phyloP scores from a whole-genome alignment of 1,284 basidiomycete species.

The Microbotryomycetes sp. region DNA sequence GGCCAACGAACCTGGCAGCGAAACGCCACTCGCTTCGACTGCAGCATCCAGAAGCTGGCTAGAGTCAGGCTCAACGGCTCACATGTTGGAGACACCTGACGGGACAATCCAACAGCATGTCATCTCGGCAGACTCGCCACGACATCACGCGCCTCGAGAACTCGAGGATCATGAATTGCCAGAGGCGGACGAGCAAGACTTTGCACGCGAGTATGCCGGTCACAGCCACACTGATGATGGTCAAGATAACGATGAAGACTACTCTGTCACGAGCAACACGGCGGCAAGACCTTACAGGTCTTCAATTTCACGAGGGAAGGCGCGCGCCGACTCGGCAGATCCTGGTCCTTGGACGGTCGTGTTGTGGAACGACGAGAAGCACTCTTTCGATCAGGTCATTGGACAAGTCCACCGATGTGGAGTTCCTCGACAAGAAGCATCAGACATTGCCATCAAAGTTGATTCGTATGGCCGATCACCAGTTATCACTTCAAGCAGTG shows the following conservation, averaged over 20 bases:
- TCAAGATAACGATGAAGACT: not conserved
- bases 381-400: constrained; percentile 84
- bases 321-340: constrained; percentile 32
- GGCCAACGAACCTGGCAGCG: not conserved
- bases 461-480: constrained; percentile 74
- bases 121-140: not conserved
- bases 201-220: too few relatives aligned
- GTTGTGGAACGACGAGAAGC: constrained; percentile 97
- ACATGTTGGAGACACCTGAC: not conserved
- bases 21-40: not conserved
- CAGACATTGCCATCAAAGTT: constrained; percentile 59
- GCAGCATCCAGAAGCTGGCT: constrained; percentile 5
- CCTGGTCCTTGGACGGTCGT: constrained; percentile 77
- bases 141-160: too few relatives aligned
- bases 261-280: not conserved
- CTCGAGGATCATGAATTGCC: not conserved
- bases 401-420: constrained; percentile 66
- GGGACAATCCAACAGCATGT: not conserved
- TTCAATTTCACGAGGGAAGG: constrained; percentile 21
- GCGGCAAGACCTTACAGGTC: constrained; percentile 4
- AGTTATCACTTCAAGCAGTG: constrained; percentile 67
- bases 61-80: not conserved
- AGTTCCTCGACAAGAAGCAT: constrained; percentile 57
- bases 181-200: not conserved
- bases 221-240: too few relatives aligned